Base-by-base conservation (phyloP, 129 eudicot species). In the Flaveria trinervia region DNA sequence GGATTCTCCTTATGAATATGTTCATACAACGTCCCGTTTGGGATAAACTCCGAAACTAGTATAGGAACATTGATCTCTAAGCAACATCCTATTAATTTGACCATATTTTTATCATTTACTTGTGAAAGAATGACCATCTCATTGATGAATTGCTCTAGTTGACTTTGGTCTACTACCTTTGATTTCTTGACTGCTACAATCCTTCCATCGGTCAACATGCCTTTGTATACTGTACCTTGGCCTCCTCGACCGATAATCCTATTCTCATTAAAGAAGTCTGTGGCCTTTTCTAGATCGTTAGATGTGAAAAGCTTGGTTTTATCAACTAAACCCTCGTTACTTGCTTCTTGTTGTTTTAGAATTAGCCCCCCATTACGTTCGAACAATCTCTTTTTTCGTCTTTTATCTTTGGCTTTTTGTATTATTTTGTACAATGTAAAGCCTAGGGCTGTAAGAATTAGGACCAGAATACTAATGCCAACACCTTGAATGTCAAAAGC, bases 361-460 rank as follows among this genome's bases (percentile, higher is more conserved):
- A 82, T 55, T 18, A 85, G 14, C 4, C 86, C 89, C 1, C 89
- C 89, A 11, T 82, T 85, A 18, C 76, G 54, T 73, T 81, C 75
- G n/a, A 85, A 85, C 8, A 81, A 82, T 33, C 43, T 82, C 68
- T n/a, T 48, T 57, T 22, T 82, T 2, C 43, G 76, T 18, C 79
- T 74, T n/a, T 54, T 80, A n/a, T 78, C 64, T 36, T 73, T 77
- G 55, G 61, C 36, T 79, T 50, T 80, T 68, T 3, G 48, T 3
- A 52, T n/a, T 16, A 52, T 52, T 52, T 66, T 76, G 55, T 48
- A 67, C 11, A 52, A 49, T 77, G 51, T 49, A 68, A 66, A 39
- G 43, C 79, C 62, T 61, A 50, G 20, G 28, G 20, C 45, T 3
- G 39, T 49, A 48, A 82, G 44, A 65, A 72, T 9, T 41, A 77